Evolutionary conservation across 2,329 filamentous ascomycete genomes (phyloP), one percentile per base, ranked within the genome.

Genomic region (Westerdykella sp.): DNA sequence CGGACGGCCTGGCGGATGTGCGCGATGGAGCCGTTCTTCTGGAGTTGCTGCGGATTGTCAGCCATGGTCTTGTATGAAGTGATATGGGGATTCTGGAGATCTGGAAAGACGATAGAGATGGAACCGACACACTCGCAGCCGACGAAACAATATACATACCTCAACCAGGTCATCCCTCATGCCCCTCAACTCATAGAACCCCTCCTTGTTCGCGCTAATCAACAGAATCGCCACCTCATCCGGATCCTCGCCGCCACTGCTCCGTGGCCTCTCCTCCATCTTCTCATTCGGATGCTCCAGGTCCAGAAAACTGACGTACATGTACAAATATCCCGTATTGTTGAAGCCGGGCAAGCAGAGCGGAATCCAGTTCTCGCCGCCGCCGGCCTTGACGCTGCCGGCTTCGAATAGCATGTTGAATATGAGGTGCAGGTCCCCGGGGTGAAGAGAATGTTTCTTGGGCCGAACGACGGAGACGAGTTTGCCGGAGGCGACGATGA

Each of bases 331-430:
- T 21, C 93, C 94, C 40, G 83, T 86, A 65, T 88, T 97, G 70
- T 98, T 98, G 71, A 98, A 98, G 5, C 90, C 91, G 0, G 93
- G 94, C 3, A 98, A 77, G 58, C 93, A 98, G 6, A 98, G 76
- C 0, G 93, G 93, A 38, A 97, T 91, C 93, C 93, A 98, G 57
- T 91, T 96, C 67, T 98, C 93, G 23, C 91, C 93, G n/a, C 80
- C 89, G 5, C 87, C 90, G 15, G 88, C 85, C 63, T 93, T 91
- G 62, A 98, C 85, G 35, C 87, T 85, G 39, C 88, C 87, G 2
- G 91, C 93, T 69, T 95, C 90, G 58, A 98, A 98, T 2, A 98
- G 80, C 94, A 98, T 98, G 62, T 97, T 97, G 75, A 98, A 98
- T 47, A 98, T 90, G 37, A 98, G 78, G 60, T 96, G 91, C 18